Base-by-base conservation (phyloP, 768 basidiomycete genomes). In the Coprinopsis strossmayeri region DNA sequence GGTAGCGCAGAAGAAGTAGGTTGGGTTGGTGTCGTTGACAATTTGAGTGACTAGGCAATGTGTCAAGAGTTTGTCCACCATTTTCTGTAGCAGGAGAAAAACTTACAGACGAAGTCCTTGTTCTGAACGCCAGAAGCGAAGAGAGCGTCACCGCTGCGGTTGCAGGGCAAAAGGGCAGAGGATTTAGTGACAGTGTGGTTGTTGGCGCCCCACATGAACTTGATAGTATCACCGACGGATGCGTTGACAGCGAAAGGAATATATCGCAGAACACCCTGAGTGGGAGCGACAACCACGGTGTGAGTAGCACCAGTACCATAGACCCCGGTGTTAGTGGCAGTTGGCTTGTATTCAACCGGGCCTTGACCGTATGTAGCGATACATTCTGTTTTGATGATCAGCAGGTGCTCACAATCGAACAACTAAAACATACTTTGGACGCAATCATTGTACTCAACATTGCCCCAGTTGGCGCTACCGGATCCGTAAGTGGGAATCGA, bases 171-270 rank as follows among this genome's bases (percentile, higher is more conserved):
- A 50, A 87, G 72, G 39, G 69, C 60, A 0, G 85, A 87, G 15
- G 79, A 79, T 71, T 89, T 85, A 56, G 89, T 91, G 58, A 90
- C 89, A 26, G 87, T 90, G 72, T 89, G 87, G 60, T 77, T 78
- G 70, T 84, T 78, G 45, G 84, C 87, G 48, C 76, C 75, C 87
- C 87, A 91, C 65, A 81, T 70, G 71, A 81, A 90, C 61, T 72
- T 69, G 67, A 91, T 63, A 57, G 83, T 87, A 64, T 89, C 87
- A 47, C 87, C 87, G 51, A 82, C 77, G 26, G 82, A 79, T 3
- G 84, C 87, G 59, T 87, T 86, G 53, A 83, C 64, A 21, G 80
- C 79, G 66, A 86, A 87, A 27, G 87, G 87, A 45, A 88, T 70
- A 57, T 80, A 86, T 51, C 84, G 82, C 46, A 88, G 71, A 50